Evolutionary conservation across 495 filamentous ascomycete genomes (phyloP).

Genomic region (Aspergillus wentii): DNA sequence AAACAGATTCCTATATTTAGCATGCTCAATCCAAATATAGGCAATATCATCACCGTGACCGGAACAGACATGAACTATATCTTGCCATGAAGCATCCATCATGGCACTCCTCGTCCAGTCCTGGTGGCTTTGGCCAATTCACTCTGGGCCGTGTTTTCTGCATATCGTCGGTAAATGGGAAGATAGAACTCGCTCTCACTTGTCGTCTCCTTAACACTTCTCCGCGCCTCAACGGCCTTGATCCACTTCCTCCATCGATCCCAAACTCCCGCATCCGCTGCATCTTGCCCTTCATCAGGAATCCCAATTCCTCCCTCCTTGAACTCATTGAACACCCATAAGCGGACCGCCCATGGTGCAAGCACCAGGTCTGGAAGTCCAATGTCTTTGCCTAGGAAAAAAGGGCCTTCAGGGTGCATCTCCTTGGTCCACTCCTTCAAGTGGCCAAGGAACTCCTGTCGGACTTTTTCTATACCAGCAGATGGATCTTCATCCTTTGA

Average conservation of each 20-base stretch:
- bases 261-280: constrained; percentile 52
- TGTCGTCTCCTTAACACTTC: constrained; percentile 57
- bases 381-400: constrained; percentile 55
- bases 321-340: constrained; percentile 68
- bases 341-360: constrained; percentile 61
- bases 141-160: constrained; percentile 65
- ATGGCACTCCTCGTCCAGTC: constrained; percentile 57
- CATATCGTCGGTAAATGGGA: constrained; percentile 64
- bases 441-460: constrained; percentile 43
- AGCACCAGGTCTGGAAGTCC: constrained; percentile 59
- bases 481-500: constrained; percentile 10
- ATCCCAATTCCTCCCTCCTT: constrained; percentile 57
- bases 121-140: constrained; percentile 65
- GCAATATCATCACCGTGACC: no score
- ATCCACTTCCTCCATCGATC: constrained; percentile 57
- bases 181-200: constrained; percentile 59
- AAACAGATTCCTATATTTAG: no score
- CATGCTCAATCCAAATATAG: no score
- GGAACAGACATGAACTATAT: not conserved
- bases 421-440: constrained; percentile 53
- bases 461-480: constrained; percentile 34
- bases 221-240: constrained; percentile 45
- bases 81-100: no score
- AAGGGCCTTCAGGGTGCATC: constrained; percentile 56
- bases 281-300: constrained; percentile 42